Base-by-base conservation (phyloP, 2,329 filamentous ascomycete genomes). In the Sporothrix brasiliensis region DNA sequence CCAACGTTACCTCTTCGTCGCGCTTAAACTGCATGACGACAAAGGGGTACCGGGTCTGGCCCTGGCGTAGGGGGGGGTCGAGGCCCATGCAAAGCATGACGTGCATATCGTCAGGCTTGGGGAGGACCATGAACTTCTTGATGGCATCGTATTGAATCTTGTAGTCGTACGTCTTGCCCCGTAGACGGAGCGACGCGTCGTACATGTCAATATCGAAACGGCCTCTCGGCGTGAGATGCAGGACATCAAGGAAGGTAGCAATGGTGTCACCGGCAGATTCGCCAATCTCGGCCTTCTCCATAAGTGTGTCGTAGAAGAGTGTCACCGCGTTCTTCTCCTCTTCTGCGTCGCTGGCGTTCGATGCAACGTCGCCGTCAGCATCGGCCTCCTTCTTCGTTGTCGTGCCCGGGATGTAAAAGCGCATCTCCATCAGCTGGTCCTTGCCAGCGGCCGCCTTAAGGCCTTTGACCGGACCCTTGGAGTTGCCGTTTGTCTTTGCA, bases 181-280 rank as follows among this genome's bases (percentile, higher is more conserved):
- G 94, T 73, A 99, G 87, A 73, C 95, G 91, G 87, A 99, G 98
- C 2, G 95, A 98, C 19, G 89, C 91, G 81, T 98, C 95, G 86
- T 99, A 99, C 91, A 99, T 97, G 80, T 99, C 95, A 82, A 99
- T 97, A 80, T 98, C 95, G 86, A 99, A 99, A 75, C 95, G 94
- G 80, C 95, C 96, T 91, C 95, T 94, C 74, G 95, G 95, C 14
- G 95, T 99, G 77, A 99, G 91, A 83, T 99, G 96, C 68, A 99
- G 85, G 72, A 98, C 92, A 80, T 99, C 95, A 78, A 97, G 84
- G 85, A 99, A 99, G 50, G 94, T 97, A 74, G 95, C 95, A 80
- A 95, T 97, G 41, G 95, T 97, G 81, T 98, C 95, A 75, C 95
- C 95, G n/a, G 95, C 95, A 73, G 97, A 95, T 79, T 99, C 95